A percentile compares a stretch with the other conserved stretches of the same genome.
These are phyloP conservation scores for Porpolomopsis calyptriformis DNA, from an alignment of 768 basidiomycete genomes.

Conservation along the genomic window DNA sequence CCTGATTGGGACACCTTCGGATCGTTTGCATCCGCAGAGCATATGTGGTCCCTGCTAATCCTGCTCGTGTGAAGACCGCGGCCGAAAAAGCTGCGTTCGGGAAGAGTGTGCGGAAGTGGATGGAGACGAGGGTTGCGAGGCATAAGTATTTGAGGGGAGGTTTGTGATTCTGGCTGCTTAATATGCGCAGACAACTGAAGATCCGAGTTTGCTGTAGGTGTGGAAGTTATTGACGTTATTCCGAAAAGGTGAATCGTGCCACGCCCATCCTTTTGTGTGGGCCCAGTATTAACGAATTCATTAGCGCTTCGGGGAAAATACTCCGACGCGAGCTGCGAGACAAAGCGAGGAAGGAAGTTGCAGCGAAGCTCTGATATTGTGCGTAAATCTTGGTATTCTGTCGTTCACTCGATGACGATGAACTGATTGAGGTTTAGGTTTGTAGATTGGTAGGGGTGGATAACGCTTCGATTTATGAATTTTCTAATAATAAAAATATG, in stretches of 20 bases:
- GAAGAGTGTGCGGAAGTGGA: slow-evolving; percentile 52
- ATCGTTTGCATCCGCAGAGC: slow-evolving; percentile 42
- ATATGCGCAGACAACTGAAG: neutral
- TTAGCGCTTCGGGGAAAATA: slow-evolving; percentile 81
- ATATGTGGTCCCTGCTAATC: slow-evolving; percentile 46
- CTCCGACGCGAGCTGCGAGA: slow-evolving; percentile 68
- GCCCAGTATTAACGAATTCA: neutral
- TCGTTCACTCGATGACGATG: no score
- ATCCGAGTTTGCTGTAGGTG: slow-evolving; percentile 37
- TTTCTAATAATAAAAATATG: no score
- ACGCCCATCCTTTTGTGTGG: neutral
- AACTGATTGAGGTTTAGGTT: no score
- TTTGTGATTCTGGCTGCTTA: slow-evolving; percentile 11
- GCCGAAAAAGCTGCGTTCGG: slow-evolving; percentile 35
- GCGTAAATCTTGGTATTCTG: neutral
- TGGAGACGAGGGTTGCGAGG: slow-evolving; percentile 51
- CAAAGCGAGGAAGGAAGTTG: slow-evolving; percentile 46
- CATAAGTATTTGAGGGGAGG: slow-evolving; percentile 78
- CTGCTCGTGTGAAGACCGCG: slow-evolving; percentile 24
- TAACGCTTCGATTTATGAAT: no score
- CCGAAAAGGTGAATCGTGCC: slow-evolving; percentile 49
- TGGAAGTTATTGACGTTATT: slow-evolving; percentile 48
- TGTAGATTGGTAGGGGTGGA: no score
- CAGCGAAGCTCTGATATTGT: slow-evolving; percentile 2
- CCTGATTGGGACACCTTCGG: no score